Percentiles rank a stretch among this genome's conserved stretches.
Evolutionary conservation across 352 stramenopile genomes (phyloP).

Genomic region (Phytophthora melonis): DNA sequence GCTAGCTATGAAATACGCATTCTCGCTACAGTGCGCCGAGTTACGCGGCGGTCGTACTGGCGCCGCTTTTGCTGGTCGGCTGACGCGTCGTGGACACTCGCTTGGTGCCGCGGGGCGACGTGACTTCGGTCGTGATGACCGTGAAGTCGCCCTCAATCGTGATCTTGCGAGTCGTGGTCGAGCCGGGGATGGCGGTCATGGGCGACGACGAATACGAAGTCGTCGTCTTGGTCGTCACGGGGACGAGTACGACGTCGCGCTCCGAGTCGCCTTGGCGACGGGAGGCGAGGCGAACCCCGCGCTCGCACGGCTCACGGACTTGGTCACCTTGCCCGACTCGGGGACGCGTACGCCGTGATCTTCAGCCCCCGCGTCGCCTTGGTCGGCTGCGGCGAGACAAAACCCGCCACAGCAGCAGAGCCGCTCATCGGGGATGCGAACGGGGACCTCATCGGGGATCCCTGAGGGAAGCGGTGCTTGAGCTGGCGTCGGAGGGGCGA

Average conservation of each 20-base stretch:
- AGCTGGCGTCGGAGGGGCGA: constrained; percentile 37
- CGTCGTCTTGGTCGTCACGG: constrained; percentile 19
- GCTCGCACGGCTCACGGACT: constrained; percentile 12
- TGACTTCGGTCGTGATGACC: constrained; percentile 30
- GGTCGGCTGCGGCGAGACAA: constrained; percentile 27
- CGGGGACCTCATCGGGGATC: constrained; percentile 26
- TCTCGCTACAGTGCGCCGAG: neutral
- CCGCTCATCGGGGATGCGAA: constrained; percentile 15
- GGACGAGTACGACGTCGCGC: constrained; percentile 6
- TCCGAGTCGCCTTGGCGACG: neutral
- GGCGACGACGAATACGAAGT: constrained; percentile 23
- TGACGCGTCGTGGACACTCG: constrained; percentile 22
- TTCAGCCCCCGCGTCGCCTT: constrained; percentile 26
- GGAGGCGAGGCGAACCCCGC: constrained; percentile 17
- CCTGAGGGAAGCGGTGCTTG: constrained; percentile 34
- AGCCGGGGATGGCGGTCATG: constrained; percentile 8
- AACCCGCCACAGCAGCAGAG: constrained; percentile 12
- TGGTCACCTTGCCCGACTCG: constrained; percentile 20
- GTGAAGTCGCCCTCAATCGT: constrained; percentile 32
- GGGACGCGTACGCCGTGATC: constrained; percentile 35
- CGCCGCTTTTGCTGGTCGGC: constrained; percentile 13
- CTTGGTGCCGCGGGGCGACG: constrained; percentile 30
- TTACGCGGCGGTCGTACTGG: constrained; percentile 29
- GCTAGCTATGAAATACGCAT: no score
- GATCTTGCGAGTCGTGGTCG: constrained; percentile 34